Percentiles rank a stretch among this genome's conserved stretches.
phyloP scores from a whole-genome alignment of 495 filamentous ascomycete genomes.

The Trichoderma erinaceum region DNA sequence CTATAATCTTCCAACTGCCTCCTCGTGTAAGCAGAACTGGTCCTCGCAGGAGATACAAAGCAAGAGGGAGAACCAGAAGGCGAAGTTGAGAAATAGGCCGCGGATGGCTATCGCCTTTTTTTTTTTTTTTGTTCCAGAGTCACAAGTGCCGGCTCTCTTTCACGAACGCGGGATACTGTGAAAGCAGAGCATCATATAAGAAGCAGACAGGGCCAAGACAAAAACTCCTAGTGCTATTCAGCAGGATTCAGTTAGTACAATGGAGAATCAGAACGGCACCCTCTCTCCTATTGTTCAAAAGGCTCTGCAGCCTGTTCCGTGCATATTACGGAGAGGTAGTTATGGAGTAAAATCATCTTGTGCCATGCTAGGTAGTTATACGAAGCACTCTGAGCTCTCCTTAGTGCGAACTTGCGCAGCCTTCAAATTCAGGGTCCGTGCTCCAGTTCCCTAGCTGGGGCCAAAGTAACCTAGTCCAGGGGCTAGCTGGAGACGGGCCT shows the following conservation, averaged over 20 bases:
- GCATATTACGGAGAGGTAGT: neutral
- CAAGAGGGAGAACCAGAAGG: neutral
- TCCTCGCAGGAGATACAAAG: neutral
- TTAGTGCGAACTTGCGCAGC: slow-evolving; percentile 3
- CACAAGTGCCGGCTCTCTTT: no score
- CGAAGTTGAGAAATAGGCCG: no score
- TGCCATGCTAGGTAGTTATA: neutral
- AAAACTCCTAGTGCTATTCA: neutral
- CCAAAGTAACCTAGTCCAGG: slow-evolving; percentile 6
- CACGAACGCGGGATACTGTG: neutral
- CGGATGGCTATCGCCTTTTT: neutral
- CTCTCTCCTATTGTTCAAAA: neutral
- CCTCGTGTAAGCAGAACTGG: neutral
- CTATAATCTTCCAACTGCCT: neutral
- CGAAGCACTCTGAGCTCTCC: neutral
- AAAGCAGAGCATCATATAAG: neutral
- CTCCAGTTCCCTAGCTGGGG: neutral
- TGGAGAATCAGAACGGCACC: neutral
- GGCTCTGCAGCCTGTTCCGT: neutral
- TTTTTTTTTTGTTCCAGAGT: neutral
- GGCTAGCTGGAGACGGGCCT: neutral
- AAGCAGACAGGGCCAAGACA: neutral
- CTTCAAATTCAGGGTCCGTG: neutral
- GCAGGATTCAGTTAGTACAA: neutral
- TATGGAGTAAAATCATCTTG: neutral